A percentile compares a stretch with the other conserved stretches of the same genome.
Conservation (phyloP, 1,139 yeast genomes). For the Eremothecium gossypii region DNA sequence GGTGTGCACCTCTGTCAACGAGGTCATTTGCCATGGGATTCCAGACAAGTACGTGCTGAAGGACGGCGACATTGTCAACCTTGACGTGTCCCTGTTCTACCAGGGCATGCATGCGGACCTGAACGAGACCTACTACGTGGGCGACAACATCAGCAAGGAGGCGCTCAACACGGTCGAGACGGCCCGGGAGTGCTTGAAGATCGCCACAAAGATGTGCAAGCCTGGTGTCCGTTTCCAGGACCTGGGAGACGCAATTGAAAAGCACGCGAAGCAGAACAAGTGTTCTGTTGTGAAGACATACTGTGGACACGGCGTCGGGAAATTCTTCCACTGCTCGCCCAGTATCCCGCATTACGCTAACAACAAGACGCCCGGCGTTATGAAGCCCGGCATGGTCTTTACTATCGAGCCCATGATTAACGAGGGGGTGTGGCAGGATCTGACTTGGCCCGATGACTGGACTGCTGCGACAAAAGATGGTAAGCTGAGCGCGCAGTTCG, state of each 20-base stretch:
- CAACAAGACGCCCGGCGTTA: slow-evolving; percentile 88
- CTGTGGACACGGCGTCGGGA: slow-evolving; percentile 92
- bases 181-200: slow-evolving; percentile 77
- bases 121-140: slow-evolving; percentile 95
- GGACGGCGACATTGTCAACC: slow-evolving; percentile 91
- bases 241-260: slow-evolving; percentile 82
- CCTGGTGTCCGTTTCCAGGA: slow-evolving; percentile 89
- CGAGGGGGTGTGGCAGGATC: slow-evolving; percentile 74
- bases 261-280: slow-evolving; percentile 68
- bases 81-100: slow-evolving; percentile 79
- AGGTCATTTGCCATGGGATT: slow-evolving; percentile 93
- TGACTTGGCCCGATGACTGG: slow-evolving; percentile 98
- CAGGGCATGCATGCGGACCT: slow-evolving; percentile 90
- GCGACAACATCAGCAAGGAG: slow-evolving; percentile 80
- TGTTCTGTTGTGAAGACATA: slow-evolving; percentile 85
- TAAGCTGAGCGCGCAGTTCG: slow-evolving; percentile 83
- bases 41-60: slow-evolving; percentile 80
- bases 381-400: slow-evolving; percentile 94
- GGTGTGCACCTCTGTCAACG: slow-evolving; percentile 88
- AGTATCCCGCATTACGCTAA: slow-evolving; percentile 90
- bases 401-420: slow-evolving; percentile 98
- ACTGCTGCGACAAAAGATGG: slow-evolving; percentile 89
- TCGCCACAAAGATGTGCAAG: slow-evolving; percentile 74
- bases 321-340: slow-evolving; percentile 85
- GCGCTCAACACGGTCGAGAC: slow-evolving; percentile 87